These are phyloP conservation scores for Pichia kluyveri DNA, from an alignment of 805 yeast species.

Conservation along the genomic window DNA sequence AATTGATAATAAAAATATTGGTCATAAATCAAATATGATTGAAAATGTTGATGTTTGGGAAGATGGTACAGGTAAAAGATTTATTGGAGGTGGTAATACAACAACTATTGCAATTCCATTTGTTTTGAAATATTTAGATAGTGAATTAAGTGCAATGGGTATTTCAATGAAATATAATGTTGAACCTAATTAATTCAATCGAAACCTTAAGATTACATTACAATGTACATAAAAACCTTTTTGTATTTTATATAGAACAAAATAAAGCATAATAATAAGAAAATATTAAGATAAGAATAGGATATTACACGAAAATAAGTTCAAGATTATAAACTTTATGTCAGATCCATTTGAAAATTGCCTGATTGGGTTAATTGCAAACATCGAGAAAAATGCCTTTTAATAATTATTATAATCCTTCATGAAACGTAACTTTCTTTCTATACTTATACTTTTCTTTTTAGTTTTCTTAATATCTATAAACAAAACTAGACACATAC, in stretches of 20 bases:
- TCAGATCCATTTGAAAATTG: neutral
- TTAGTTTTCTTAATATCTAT: no score
- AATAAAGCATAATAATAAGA: neutral
- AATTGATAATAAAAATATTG: slow-evolving; percentile 35
- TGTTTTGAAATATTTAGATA: slow-evolving; percentile 88
- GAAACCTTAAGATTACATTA: no score
- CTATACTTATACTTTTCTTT: no score
- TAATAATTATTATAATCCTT: no score
- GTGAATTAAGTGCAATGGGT: slow-evolving; percentile 97
- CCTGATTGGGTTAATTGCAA: neutral
- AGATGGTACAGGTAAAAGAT: slow-evolving; percentile 90
- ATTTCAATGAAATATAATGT: slow-evolving; percentile 86
- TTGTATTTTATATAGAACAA: neutral
- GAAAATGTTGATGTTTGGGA: slow-evolving; percentile 85
- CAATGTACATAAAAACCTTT: neutral
- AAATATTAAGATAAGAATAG: no score
- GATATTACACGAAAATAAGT: no score
- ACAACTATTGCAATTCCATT: slow-evolving; percentile 95
- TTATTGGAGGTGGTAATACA: slow-evolving; percentile 88
- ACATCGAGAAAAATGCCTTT: neutral
- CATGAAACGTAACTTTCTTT: no score
- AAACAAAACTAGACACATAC: no score
- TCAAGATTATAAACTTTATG: no score
- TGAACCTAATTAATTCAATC: slow-evolving; percentile 37
- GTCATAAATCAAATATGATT: slow-evolving; percentile 37